These are phyloP conservation scores for Leptomonas pyrrhocoris DNA, from an alignment of 208 protist genomes.

Conservation along the genomic window DNA sequence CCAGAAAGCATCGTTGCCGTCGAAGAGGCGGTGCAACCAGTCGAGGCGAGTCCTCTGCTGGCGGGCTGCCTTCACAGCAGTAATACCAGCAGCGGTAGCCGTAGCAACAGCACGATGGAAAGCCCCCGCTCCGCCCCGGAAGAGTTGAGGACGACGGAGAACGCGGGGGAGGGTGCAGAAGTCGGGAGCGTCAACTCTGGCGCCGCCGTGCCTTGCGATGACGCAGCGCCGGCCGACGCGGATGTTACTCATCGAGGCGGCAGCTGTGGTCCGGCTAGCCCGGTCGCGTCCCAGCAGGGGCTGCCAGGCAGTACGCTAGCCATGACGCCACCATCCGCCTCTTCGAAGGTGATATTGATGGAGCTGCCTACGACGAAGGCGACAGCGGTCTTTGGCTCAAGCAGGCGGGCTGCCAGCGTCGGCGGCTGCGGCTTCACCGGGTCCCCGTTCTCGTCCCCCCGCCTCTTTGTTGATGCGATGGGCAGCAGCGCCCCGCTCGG, in stretches of 20 bases:
- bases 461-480: not conserved
- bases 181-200: not conserved
- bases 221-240: no score
- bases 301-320: not conserved
- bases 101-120: not conserved
- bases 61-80: no score
- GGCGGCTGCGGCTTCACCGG: not conserved
- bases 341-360: not conserved
- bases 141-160: not conserved
- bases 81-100: constrained; percentile 2
- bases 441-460: not conserved
- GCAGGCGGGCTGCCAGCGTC: not conserved
- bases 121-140: not conserved
- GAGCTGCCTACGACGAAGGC: not conserved
- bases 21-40: not conserved
- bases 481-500: not conserved
- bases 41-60: not conserved
- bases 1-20: not conserved
- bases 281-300: not conserved
- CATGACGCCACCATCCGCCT: not conserved
- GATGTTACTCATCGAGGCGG: not conserved
- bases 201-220: no score
- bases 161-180: not conserved
- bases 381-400: no score
- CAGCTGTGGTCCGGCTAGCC: not conserved